phyloP scores from a whole-genome alignment of 2,329 filamentous ascomycete species.

The Talaromyces sp. region DNA sequence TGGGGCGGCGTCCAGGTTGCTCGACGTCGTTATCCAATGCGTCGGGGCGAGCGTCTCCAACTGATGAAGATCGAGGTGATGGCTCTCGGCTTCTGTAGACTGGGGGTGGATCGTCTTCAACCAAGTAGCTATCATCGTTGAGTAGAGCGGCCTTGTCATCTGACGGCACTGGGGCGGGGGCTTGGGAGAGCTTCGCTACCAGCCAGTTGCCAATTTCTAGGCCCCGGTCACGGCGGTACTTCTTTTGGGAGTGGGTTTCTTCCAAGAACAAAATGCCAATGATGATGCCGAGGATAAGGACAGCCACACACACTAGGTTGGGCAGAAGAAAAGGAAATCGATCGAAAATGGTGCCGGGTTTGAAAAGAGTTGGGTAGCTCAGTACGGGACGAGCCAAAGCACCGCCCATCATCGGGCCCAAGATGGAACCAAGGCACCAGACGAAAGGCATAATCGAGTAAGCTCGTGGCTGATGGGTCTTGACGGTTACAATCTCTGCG shows the following conservation, averaged over 20 bases:
- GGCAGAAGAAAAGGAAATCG: slow-evolving; percentile 84
- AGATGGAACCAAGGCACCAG: slow-evolving; percentile 94
- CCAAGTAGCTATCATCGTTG: slow-evolving; percentile 54
- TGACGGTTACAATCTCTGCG: slow-evolving; percentile 84
- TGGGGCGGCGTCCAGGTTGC: slow-evolving; percentile 35
- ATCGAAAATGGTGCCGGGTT: slow-evolving; percentile 71
- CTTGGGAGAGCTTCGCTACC: slow-evolving; percentile 28
- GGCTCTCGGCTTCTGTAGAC: slow-evolving; percentile 58
- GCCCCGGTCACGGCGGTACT: slow-evolving; percentile 67
- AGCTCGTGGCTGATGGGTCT: slow-evolving; percentile 88
- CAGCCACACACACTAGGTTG: slow-evolving; percentile 80
- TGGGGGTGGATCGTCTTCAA: slow-evolving; percentile 58
- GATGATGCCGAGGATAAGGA: slow-evolving; percentile 68
- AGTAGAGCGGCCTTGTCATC: slow-evolving; percentile 11
- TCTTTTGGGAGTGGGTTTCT: slow-evolving; percentile 85
- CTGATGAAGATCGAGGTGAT: slow-evolving; percentile 44
- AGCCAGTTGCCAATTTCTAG: slow-evolving; percentile 71
- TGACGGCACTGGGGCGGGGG: slow-evolving; percentile 18
- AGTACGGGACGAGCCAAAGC: slow-evolving; percentile 79
- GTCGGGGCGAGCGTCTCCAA: slow-evolving; percentile 22
- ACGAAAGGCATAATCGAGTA: slow-evolving; percentile 98
- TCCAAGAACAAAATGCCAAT: slow-evolving; percentile 84
- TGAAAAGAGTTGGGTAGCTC: slow-evolving; percentile 71
- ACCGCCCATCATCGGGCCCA: slow-evolving; percentile 87
- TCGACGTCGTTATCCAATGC: slow-evolving; percentile 35